phyloP scores from a whole-genome alignment of 2,329 filamentous ascomycete genomes.

The Alternaria solani region DNA sequence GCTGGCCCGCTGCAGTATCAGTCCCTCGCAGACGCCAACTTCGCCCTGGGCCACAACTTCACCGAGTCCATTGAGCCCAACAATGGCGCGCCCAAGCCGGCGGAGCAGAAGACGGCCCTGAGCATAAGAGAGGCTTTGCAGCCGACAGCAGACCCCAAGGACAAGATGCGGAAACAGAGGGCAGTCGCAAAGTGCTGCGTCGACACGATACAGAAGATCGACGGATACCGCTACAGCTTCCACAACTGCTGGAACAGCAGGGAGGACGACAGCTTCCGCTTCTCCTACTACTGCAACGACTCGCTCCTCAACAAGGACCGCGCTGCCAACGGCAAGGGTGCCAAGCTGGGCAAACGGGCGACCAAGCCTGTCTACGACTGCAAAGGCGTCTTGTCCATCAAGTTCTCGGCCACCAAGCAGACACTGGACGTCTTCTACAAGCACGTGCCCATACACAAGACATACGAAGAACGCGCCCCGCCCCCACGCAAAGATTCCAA shows the following conservation, averaged over 20 bases:
- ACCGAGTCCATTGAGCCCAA: slow-evolving; percentile 16
- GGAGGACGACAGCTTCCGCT: slow-evolving; percentile 57
- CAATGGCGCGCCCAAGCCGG: slow-evolving; percentile 23
- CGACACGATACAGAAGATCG: slow-evolving; percentile 54
- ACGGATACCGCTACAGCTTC: slow-evolving; percentile 60
- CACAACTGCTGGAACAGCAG: slow-evolving; percentile 60
- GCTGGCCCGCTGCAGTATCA: slow-evolving; percentile 31
- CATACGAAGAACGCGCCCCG: slow-evolving; percentile 55
- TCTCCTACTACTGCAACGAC: slow-evolving; percentile 61
- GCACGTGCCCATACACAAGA: slow-evolving; percentile 57
- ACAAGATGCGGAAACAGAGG: slow-evolving; percentile 56
- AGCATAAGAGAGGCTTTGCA: slow-evolving; percentile 49
- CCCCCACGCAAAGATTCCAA: slow-evolving; percentile 53
- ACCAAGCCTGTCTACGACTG: slow-evolving; percentile 60
- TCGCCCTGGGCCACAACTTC: slow-evolving; percentile 34
- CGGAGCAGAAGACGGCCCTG: slow-evolving; percentile 39
- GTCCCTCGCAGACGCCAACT: slow-evolving; percentile 35
- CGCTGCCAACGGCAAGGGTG: slow-evolving; percentile 55
- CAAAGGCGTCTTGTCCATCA: slow-evolving; percentile 57
- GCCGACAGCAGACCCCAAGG: slow-evolving; percentile 47
- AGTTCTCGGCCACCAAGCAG: slow-evolving; percentile 56
- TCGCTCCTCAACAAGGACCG: slow-evolving; percentile 61
- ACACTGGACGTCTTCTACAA: slow-evolving; percentile 57
- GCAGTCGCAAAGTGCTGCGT: slow-evolving; percentile 58
- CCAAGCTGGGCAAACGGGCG: slow-evolving; percentile 47